Evolutionary conservation across 306 rosid genomes (phyloP), one percentile per base, ranked within the genome.

Genomic region (Rosa lucieae): DNA sequence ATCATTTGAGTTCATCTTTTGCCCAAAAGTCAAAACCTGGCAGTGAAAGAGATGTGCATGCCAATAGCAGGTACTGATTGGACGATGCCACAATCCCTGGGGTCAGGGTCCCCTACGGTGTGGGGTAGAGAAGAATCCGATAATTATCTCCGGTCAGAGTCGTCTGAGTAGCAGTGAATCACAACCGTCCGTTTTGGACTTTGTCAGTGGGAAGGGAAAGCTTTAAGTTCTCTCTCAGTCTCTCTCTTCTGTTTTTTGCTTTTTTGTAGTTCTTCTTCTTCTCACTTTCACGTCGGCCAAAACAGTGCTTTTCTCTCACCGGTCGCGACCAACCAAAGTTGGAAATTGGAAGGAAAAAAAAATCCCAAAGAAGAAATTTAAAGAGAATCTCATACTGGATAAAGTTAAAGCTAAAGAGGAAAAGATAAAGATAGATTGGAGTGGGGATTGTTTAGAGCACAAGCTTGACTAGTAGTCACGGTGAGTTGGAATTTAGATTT

Each of bases 241-340:
- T 15, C 21, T 52, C 18, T 52, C 5, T 17, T 55, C 20, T 55
- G 61, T 55, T 20, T 8, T 20, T 56, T 56, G 9, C 1, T 17
- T 9, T 56, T 56, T 20, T n/a, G 43, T 11, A 32, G 37, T 75
- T 76, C 49, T 75, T 53, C 82, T 67, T 32, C 86, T 79, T 81
- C 76, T 66, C 52, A 32, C 70, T 48, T 72, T 52, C 80, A 40
- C 59, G 32, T 61, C 70, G 75, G 35, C 86, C 88, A 81, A 84
- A 76, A 59, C 88, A 75, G 18, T 77, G 51, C 82, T 75, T 83
- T 88, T 80, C 66, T 75, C 82, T 62, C 79, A 66, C 73, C 73
- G 32, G 72, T 79, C 83, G 46, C 77, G 2, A 29, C 29, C 85
- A 12, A 35, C n/a, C 72, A 74, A 77, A 76, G 72, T 56, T 13